These are phyloP conservation scores for Neocucurbitaria cava DNA, from an alignment of 2,329 filamentous ascomycete species.

Conservation along the genomic window DNA sequence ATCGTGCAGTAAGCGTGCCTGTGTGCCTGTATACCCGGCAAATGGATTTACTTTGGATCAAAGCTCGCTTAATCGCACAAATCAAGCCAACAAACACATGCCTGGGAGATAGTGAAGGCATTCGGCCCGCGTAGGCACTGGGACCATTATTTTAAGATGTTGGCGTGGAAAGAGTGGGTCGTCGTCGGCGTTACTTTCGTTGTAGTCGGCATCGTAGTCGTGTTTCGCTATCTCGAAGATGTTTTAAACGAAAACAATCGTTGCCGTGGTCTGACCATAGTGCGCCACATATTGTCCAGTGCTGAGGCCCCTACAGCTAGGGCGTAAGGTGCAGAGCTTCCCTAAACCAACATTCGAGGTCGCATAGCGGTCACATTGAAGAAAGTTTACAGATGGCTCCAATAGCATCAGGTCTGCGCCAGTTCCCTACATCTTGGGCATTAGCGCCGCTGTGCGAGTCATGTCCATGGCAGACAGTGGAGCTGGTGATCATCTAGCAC, in stretches of 20 bases:
- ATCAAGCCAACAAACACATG: neutral
- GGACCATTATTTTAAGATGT: neutral
- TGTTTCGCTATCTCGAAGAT: no score
- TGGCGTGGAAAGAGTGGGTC: neutral
- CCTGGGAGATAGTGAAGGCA: no score
- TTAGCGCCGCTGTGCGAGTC: neutral
- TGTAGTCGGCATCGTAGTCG: neutral
- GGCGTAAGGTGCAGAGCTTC: neutral
- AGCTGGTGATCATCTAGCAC: neutral
- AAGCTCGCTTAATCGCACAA: neutral
- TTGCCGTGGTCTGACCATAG: no score
- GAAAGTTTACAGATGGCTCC: neutral
- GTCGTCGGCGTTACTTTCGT: neutral
- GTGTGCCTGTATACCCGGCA: slow-evolving; percentile 2
- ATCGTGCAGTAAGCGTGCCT: slow-evolving; percentile 1
- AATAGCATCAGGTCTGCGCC: neutral
- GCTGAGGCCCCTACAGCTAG: no score
- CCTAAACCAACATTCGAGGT: no score
- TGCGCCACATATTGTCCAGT: no score
- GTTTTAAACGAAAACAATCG: no score
- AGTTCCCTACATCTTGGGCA: neutral
- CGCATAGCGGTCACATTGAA: no score
- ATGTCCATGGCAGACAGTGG: neutral
- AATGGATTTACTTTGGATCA: slow-evolving; percentile 1
- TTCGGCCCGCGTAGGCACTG: neutral